Base-by-base conservation (phyloP, 495 filamentous ascomycete species). In the Xylaria palmicola region DNA sequence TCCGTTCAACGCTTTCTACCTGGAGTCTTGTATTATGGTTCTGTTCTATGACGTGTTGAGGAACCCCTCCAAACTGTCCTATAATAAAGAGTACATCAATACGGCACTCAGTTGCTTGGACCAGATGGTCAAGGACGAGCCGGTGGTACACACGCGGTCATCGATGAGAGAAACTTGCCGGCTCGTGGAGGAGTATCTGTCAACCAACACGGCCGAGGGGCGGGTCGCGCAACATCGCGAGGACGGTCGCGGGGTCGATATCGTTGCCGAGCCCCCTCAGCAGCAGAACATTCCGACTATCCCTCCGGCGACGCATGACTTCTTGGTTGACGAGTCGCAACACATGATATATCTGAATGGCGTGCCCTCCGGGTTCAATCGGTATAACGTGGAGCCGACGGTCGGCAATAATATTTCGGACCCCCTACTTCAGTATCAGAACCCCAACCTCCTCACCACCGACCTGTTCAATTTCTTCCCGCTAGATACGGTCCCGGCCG, bases 61-160 rank as follows among this genome's bases (percentile, higher is more conserved):
- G 29, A 32, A 52, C 15, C 49, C 49, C 4, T 52, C 49, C 49
- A 52, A 52, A 39, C 3, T n/a, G n/a, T 52, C 49, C 12, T 52
- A 52, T 22, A 52, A 52, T 39, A 34, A 34, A 22, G 49, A 52
- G 24, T 52, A 34, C n/a, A 6, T 52, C 20, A 32, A 30, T 6
- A 34, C 49, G 6, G 49, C 49, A 39, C 24, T 52, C 4, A 17
- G n/a, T 5, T 34, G 49, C 49, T n/a, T 52, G 19, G 34, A 39
- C 5, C 34, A 17, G 4, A 52, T 52, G 49, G 40, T 59, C 67
- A 59, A 66, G 66, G 65, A 66, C 65, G 62, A 69, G 65, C 66
- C 59, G 22, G 64, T 40, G 10, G 10, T 20, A 19, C 41, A 44
- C 13, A 4, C 41, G n/a, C n/a, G 13, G 6, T 44, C 41, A 20